Evolutionary conservation across 2,329 filamentous ascomycete species (phyloP).

Genomic region (Malbranchea zuffiana): DNA sequence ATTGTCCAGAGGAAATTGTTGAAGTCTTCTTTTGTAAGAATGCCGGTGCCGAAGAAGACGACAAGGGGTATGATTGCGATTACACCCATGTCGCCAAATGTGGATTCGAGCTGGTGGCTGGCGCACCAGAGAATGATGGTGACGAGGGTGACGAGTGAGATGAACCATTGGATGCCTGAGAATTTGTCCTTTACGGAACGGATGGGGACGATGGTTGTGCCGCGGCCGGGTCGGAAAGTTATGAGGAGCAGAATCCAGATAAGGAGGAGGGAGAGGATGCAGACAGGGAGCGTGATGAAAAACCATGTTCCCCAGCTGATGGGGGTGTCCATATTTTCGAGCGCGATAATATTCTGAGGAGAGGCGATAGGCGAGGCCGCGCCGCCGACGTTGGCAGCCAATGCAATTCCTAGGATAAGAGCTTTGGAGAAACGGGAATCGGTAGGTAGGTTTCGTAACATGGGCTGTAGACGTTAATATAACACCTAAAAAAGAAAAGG

Average conservation of each 20-base stretch:
- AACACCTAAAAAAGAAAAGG: no score
- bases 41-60: constrained; percentile 90
- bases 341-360: constrained; percentile 91
- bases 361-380: constrained; percentile 95
- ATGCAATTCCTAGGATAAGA: constrained; percentile 84
- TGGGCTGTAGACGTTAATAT: constrained; percentile 47
- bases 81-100: constrained; percentile 97
- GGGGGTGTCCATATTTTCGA: constrained; percentile 86
- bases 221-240: constrained; percentile 73
- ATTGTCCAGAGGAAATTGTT: constrained; percentile 99
- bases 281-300: constrained; percentile 87
- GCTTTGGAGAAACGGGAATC: constrained; percentile 93
- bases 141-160: constrained; percentile 65
- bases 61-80: constrained; percentile 93
- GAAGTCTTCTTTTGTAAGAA: constrained; percentile 96
- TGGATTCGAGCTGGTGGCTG: constrained; percentile 71
- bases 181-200: constrained; percentile 81
- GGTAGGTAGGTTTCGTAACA: constrained; percentile 81
- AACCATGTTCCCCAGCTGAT: constrained; percentile 96
- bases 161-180: constrained; percentile 84
- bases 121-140: constrained; percentile 91
- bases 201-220: constrained; percentile 84
- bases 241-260: constrained; percentile 82
- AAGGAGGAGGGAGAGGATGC: constrained; percentile 71
- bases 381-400: constrained; percentile 90